Evolutionary conservation across 371 early-diverging fungal genomes (phyloP), one percentile per base, ranked within the genome.

Genomic region (Apophysomyces sp.): DNA sequence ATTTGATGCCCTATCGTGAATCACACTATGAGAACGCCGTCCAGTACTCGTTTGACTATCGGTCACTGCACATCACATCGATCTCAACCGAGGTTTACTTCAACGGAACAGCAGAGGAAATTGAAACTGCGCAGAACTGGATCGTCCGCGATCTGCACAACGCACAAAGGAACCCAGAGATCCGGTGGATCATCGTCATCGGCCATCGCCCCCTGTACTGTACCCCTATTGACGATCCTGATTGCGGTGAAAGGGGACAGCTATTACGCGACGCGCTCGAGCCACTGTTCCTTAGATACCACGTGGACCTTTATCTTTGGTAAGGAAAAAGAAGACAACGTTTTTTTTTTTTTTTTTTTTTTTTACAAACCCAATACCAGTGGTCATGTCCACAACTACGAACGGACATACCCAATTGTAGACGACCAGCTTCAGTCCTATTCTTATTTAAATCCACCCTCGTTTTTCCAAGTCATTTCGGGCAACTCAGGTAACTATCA

Each of bases 331-430:
- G 13, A 21, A 53, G 13, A 24, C 18, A 52, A 31, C 5, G 21
- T 37, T n/a, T 6, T 12, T n/a, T 44, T 9, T 7, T n/a, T n/a
- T n/a, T n/a, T n/a, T 12, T 30, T 37, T n/a, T 6, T 12, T n/a
- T 44, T 9, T 7, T n/a, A 29, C 3, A 16, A 34, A 28, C 18
- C 13, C 34, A n/a, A 21, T 44, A 9, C 24, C 4, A 68, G 69
- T 57, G 74, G 74, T 0, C 74, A 74, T 32, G 44, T 59, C 4
- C 74, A 74, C 52, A 62, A 66, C 31, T 74, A 74, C 30, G 71
- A 74, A 49, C 59, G 74, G 1, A 74, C 63, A 18, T 71, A 55
- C 24, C 71, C 74, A 11, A 37, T 74, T 2, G 57, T 52, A 11
- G 56, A 68, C 8, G 52, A 65, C n/a, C 41, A 52, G 3, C 12